Evolutionary conservation across 1,284 basidiomycete species (phyloP).

Genomic region (Pseudozyma hubeiensis): DNA sequence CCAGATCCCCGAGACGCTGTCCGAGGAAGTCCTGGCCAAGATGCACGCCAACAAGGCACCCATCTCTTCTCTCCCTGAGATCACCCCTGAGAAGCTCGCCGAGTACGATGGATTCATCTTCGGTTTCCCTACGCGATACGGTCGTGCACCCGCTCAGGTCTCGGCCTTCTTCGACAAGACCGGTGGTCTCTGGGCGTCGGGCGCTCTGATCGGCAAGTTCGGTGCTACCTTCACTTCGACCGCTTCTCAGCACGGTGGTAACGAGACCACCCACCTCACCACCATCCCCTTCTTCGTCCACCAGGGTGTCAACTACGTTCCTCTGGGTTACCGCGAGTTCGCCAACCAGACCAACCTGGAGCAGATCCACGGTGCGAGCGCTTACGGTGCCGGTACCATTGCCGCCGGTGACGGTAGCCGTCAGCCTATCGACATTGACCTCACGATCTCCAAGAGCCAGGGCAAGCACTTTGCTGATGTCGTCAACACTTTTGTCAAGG

Average conservation of each 20-base stretch:
- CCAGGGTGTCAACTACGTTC: constrained; percentile 58
- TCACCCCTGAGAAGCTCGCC: constrained; percentile 76
- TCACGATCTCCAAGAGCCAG: constrained; percentile 47
- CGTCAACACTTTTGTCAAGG: constrained; percentile 54
- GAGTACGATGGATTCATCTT: constrained; percentile 73
- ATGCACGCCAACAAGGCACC: constrained; percentile 76
- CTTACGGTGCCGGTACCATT: constrained; percentile 57
- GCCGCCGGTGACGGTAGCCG: constrained; percentile 52
- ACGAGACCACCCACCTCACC: constrained; percentile 58
- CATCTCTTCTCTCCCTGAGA: constrained; percentile 77
- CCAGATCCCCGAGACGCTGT: constrained; percentile 85
- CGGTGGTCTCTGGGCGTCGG: constrained; percentile 78
- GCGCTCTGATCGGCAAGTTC: constrained; percentile 82
- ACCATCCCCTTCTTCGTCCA: constrained; percentile 60
- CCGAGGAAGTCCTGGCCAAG: constrained; percentile 79
- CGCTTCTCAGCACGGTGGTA: constrained; percentile 71
- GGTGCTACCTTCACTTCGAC: constrained; percentile 77
- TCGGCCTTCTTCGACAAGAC: constrained; percentile 77
- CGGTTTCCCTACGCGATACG: constrained; percentile 73
- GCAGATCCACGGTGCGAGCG: constrained; percentile 41
- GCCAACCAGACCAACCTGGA: constrained; percentile 34
- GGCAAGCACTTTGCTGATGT: constrained; percentile 50
- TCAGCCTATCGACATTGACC: constrained; percentile 47
- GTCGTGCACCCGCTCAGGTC: constrained; percentile 73
- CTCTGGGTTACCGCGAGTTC: constrained; percentile 37